phyloP scores from a whole-genome alignment of 2,329 filamentous ascomycete genomes.

The Cladorrhinum sp. region DNA sequence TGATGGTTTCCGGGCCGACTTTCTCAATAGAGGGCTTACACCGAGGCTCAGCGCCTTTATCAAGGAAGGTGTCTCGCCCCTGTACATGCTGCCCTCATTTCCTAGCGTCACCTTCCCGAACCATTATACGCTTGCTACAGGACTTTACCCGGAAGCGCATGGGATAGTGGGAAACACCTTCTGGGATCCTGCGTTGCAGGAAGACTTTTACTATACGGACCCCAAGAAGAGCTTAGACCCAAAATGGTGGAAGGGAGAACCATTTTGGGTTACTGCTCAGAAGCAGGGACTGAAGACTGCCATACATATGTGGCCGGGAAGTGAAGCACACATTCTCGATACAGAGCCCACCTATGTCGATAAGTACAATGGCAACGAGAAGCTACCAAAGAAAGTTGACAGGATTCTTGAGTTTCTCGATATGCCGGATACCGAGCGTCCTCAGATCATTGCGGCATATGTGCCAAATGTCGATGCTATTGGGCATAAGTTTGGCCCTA shows the following conservation, averaged over 20 bases:
- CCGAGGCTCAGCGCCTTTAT: constrained; percentile 78
- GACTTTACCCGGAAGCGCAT: constrained; percentile 87
- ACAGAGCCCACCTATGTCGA: constrained; percentile 78
- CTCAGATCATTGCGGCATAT: constrained; percentile 90
- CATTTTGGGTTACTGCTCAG: constrained; percentile 91
- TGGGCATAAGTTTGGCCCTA: constrained; percentile 86
- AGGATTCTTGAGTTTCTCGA: constrained; percentile 83
- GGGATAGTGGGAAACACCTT: constrained; percentile 93
- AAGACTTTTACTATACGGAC: constrained; percentile 87
- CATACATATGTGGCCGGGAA: constrained; percentile 98
- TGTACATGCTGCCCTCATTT: constrained; percentile 92
- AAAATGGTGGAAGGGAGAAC: constrained; percentile 95
- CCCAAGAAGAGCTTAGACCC: constrained; percentile 70
- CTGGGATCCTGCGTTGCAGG: constrained; percentile 75
- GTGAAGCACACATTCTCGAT: constrained; percentile 78
- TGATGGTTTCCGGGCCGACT: constrained; percentile 94
- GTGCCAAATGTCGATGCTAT: constrained; percentile 88
- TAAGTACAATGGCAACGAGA: constrained; percentile 76
- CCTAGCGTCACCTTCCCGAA: constrained; percentile 96
- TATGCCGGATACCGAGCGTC: constrained; percentile 73
- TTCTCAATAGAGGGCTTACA: constrained; percentile 77
- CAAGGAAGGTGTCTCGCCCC: constrained; percentile 79
- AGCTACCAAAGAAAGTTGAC: constrained; percentile 70
- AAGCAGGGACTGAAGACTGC: constrained; percentile 73
- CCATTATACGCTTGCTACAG: constrained; percentile 90